These are phyloP conservation scores for Coelastrella sp. DNA, from an alignment of 139 green algal genomes.

Conservation along the genomic window DNA sequence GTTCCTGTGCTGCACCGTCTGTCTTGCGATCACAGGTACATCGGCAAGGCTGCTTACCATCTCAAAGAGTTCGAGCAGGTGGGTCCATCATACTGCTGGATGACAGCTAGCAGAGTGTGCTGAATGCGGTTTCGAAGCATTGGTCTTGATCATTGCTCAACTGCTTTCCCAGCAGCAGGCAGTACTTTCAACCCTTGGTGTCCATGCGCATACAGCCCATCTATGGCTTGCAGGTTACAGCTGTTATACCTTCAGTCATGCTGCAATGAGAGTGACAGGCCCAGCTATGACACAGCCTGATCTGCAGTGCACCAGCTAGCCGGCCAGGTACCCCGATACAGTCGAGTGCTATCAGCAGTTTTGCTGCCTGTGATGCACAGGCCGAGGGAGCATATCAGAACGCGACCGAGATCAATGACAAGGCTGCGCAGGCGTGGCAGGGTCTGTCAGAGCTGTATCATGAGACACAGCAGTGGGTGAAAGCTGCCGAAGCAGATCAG, in stretches of 20 bases:
- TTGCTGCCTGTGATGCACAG: constrained; percentile 37
- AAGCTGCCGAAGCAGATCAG: constrained; percentile 41
- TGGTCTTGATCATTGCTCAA: too few species aligned
- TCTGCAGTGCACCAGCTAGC: neutral
- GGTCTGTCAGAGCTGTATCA: constrained; percentile 76
- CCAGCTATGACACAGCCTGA: too few species aligned
- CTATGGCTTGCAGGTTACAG: too few species aligned
- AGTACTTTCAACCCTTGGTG: too few species aligned
- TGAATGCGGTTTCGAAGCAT: too few species aligned
- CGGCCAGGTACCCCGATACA: too few species aligned
- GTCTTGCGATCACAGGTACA: constrained; percentile 55
- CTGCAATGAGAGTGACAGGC: too few species aligned
- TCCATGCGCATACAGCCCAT: too few species aligned
- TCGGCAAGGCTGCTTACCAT: constrained; percentile 76
- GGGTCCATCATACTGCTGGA: neutral
- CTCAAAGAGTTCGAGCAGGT: constrained; percentile 70
- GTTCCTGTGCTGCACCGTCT: neutral
- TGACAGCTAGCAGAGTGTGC: too few species aligned
- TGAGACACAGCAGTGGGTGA: constrained; percentile 54
- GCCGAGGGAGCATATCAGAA: constrained; percentile 70
- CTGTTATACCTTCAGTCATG: too few species aligned
- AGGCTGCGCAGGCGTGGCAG: constrained; percentile 72
- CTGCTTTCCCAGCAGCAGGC: too few species aligned
- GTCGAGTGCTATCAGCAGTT: neutral
- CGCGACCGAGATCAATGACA: constrained; percentile 63